Percentiles rank a stretch among this genome's conserved stretches.
These are phyloP conservation scores for Metarhizium anisopliae DNA, from an alignment of 2,329 filamentous ascomycete species.

Conservation along the genomic window DNA sequence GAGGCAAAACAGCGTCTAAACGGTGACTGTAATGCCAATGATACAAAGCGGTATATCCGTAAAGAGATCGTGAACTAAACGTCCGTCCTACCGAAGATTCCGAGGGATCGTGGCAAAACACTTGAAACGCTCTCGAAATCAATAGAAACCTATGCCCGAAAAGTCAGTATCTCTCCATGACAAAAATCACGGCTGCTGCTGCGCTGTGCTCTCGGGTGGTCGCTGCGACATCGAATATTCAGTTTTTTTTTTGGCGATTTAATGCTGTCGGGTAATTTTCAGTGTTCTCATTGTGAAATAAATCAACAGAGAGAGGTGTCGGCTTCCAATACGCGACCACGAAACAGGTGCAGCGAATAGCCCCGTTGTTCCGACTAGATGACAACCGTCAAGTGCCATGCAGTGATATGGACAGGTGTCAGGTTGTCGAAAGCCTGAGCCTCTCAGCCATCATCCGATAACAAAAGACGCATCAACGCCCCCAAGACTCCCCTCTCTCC, in stretches of 20 bases:
- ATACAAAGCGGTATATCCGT: conserved; percentile 15
- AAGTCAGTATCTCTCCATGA: conserved; percentile 14
- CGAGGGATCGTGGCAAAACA: conserved; percentile 31
- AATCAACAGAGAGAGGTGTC: too few species aligned
- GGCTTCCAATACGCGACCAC: too few species aligned
- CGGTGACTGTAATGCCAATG: conserved; percentile 15
- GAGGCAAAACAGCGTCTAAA: conserved; percentile 8
- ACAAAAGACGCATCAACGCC: neutral
- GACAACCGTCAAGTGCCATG: too few species aligned
- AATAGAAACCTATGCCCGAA: conserved; percentile 25
- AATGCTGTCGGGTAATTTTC: too few species aligned
- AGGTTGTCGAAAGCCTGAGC: neutral
- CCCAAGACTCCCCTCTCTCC: neutral
- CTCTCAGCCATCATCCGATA: neutral
- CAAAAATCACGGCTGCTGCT: neutral
- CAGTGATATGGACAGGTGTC: too few species aligned
- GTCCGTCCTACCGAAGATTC: conserved; percentile 29
- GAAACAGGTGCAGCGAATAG: too few species aligned
- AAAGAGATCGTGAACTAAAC: conserved; percentile 17
- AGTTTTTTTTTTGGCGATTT: neutral
- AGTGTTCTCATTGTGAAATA: too few species aligned
- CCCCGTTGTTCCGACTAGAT: too few species aligned
- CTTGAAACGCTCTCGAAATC: conserved; percentile 31
- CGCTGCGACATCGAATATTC: neutral
- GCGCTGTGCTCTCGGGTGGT: neutral